Percentiles rank a stretch among this genome's conserved stretches.
Evolutionary conservation across 768 basidiomycete genomes (phyloP).

Genomic region (Leccinellum albellum): DNA sequence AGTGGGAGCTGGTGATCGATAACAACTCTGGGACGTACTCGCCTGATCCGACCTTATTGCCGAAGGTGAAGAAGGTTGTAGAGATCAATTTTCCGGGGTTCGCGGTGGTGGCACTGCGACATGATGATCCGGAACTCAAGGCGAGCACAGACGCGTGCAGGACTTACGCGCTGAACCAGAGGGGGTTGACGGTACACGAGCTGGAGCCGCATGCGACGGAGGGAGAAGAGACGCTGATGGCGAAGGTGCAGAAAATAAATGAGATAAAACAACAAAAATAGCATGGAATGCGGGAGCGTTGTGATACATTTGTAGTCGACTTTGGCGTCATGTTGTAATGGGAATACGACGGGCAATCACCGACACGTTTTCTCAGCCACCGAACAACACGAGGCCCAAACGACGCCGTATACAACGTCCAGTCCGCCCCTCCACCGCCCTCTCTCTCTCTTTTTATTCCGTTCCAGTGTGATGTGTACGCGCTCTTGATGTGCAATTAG

Average conservation of each 20-base stretch:
- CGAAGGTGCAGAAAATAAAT: conserved; percentile 15
- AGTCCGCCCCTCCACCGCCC: conserved; percentile 4
- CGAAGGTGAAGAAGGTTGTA: conserved; percentile 55
- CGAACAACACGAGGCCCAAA: conserved; percentile 29
- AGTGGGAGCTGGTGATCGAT: conserved; percentile 83
- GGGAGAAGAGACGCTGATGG: conserved; percentile 52
- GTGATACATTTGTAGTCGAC: background rate
- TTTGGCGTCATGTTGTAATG: conserved; percentile 4
- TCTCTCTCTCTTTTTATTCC: conserved; percentile 2
- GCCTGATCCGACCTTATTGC: conserved; percentile 61
- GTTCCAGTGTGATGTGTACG: conserved; percentile 21
- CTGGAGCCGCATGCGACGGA: conserved; percentile 57
- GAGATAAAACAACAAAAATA: background rate
- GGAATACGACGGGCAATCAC: conserved; percentile 26
- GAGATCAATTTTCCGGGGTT: conserved; percentile 75
- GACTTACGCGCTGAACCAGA: conserved; percentile 54
- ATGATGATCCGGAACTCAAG: conserved; percentile 51
- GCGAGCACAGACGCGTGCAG: conserved; percentile 65
- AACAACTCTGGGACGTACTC: conserved; percentile 86
- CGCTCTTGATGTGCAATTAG: conserved; percentile 23
- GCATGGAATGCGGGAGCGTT: background rate
- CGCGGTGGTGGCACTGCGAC: conserved; percentile 49
- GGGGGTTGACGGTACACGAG: conserved; percentile 60
- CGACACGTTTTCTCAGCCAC: conserved; percentile 38
- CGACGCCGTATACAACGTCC: conserved; percentile 10